phyloP scores from a whole-genome alignment of 352 stramenopile species.

The Nothophytophthora sp. region DNA sequence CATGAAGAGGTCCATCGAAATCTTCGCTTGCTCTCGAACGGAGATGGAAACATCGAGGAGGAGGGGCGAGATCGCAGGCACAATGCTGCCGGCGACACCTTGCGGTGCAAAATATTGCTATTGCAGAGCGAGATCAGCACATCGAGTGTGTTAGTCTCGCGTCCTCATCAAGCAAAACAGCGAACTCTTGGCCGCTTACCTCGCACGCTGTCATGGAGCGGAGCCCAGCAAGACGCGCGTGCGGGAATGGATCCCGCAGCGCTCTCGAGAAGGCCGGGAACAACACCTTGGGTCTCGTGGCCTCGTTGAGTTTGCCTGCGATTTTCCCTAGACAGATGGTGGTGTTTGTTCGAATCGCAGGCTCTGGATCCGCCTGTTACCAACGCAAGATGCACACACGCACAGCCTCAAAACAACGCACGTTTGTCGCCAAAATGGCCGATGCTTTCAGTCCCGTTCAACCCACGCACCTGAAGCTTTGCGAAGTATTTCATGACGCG shows the following conservation, averaged over 20 bases:
- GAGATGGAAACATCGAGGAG: constrained; percentile 80
- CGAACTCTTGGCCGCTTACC: constrained; percentile 39
- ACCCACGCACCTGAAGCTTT: constrained; percentile 75
- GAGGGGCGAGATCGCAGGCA: constrained; percentile 76
- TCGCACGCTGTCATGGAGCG: constrained; percentile 81
- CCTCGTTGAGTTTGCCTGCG: constrained; percentile 81
- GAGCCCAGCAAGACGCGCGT: constrained; percentile 86
- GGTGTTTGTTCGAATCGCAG: constrained; percentile 93
- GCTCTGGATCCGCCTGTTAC: constrained; percentile 88
- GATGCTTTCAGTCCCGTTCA: no score
- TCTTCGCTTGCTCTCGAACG: constrained; percentile 74
- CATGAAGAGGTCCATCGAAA: constrained; percentile 81
- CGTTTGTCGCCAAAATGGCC: no score
- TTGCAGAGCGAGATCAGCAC: neutral
- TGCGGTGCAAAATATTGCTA: constrained; percentile 81
- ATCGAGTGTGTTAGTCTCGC: constrained; percentile 4
- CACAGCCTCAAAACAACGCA: no score
- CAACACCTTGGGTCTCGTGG: constrained; percentile 87
- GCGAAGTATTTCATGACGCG: constrained; percentile 93
- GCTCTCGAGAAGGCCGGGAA: constrained; percentile 87
- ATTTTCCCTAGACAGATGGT: constrained; percentile 93
- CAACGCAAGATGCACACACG: no score
- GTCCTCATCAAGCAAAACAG: constrained; percentile 2
- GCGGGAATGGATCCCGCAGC: constrained; percentile 87
- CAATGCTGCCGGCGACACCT: constrained; percentile 66